Evolutionary conservation across 2,329 filamentous ascomycete species (phyloP), one percentile per base, ranked within the genome.

Genomic region (Incumbomyces lentus): DNA sequence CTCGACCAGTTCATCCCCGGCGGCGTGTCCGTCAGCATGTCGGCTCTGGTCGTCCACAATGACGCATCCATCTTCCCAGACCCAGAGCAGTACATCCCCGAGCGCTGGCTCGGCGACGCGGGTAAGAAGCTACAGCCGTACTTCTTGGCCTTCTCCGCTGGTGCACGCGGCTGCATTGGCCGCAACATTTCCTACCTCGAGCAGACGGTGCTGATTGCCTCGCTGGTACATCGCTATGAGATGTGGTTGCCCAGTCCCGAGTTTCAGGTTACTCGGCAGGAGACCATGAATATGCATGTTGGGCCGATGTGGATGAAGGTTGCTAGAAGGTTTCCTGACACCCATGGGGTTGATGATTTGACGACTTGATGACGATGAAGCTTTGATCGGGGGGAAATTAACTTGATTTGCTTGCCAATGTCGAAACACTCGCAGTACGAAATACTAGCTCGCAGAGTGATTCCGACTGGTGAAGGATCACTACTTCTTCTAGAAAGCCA

Each of bases 1-100:
- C 51, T 67, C 2, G 71, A 67, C 7, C 62, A 73, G 19, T 72
- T 59, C 57, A 62, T 75, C 2, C 62, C 71, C 0, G 69, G 69
- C 7, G 58, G 66, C 31, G 70, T 67, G 0, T 64, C 62, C 0
- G 70, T 75, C 5, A 64, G 60, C 31, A 66, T 72, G 51, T 69
- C 69, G 0, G 60, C 67, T 1, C 65, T 62, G 40, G 59, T 65
- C 4, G 63, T 61, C 5, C 66, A 70, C 51, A 62, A 63, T n/a
- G 61, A 69, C 47, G 54, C 60, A 29, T 48, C 52, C 10, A 58
- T 63, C 1, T 70, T 67, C 52, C 63, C 62, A 6, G 56, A 69
- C 6, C 55, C 66, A 2, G 58, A 68, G 31, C 50, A 58, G 34
- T 70, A 59, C 51, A 58, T 60, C 14, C 68, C 69, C 18, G 42